Percentiles rank a stretch among this genome's conserved stretches.
Conservation (phyloP, 140 eudicot genomes). For the Ambrosia hybrid region DNA sequence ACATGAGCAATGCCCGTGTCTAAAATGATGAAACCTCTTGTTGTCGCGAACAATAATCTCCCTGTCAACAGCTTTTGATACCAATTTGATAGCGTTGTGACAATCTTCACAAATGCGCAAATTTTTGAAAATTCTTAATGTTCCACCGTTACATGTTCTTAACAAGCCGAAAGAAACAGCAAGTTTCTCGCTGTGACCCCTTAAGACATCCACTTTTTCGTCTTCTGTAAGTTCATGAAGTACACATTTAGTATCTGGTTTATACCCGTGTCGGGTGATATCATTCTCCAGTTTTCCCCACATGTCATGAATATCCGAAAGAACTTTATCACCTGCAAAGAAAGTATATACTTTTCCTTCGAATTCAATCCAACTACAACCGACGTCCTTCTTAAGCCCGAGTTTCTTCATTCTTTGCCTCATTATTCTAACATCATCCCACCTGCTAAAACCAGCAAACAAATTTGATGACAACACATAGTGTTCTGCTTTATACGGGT, state of each 20-base stretch:
- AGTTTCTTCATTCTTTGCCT: constrained; percentile 49
- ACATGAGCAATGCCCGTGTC: constrained; percentile 47
- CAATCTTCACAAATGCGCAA: constrained; percentile 52
- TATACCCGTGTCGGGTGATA: constrained; percentile 38
- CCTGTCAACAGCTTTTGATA: constrained; percentile 42
- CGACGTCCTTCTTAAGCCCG: constrained; percentile 47
- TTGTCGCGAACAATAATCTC: constrained; percentile 45
- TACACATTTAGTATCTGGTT: constrained; percentile 50
- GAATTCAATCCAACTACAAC: constrained; percentile 67
- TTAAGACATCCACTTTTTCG: constrained; percentile 42
- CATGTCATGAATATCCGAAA: constrained; percentile 30
- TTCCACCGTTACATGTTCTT: constrained; percentile 27
- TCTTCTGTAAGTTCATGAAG: constrained; percentile 55
- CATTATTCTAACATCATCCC: constrained; percentile 61
- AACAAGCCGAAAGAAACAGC: constrained; percentile 44
- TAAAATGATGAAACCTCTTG: constrained; percentile 54
- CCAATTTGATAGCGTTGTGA: constrained; percentile 46
- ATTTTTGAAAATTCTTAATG: constrained; percentile 47
- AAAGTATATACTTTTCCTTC: constrained; percentile 52
- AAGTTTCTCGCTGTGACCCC: constrained; percentile 60
- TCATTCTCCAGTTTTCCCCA: constrained; percentile 43
- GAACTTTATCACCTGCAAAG: constrained; percentile 41
- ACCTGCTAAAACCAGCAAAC: constrained; percentile 47
- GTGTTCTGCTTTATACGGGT: constrained; percentile 52
- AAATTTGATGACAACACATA: constrained; percentile 59